A percentile compares a stretch with the other conserved stretches of the same genome.
Conservation (phyloP, 2,329 filamentous ascomycete species). For the Cercospora berteroae region DNA sequence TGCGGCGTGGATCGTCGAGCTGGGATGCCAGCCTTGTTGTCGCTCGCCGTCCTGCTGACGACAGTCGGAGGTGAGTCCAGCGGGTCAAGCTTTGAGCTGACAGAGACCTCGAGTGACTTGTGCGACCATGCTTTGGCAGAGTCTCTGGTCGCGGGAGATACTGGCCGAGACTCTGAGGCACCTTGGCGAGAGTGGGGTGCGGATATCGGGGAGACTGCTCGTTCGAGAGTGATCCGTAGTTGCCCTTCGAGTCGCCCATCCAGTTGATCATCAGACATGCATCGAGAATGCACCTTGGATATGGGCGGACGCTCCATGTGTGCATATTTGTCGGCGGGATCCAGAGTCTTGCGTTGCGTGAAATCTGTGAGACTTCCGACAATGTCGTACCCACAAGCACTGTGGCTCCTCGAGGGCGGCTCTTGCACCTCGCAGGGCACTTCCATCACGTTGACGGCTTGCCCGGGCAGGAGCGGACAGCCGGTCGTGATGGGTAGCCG, state of each 20-base stretch:
- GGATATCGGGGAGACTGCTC: constrained; percentile 17
- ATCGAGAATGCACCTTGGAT: constrained; percentile 33
- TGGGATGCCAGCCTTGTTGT: background rate
- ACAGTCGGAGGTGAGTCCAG: constrained; percentile 2
- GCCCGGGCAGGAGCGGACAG: constrained; percentile 85
- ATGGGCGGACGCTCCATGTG: constrained; percentile 32
- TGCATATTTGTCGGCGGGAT: constrained; percentile 32
- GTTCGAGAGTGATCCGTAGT: constrained; percentile 14
- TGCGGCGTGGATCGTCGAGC: background rate
- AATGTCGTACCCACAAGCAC: constrained; percentile 32
- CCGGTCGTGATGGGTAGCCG: constrained; percentile 69
- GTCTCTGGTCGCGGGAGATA: constrained; percentile 11
- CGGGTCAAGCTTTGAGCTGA: constrained; percentile 13
- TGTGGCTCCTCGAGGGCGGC: constrained; percentile 30
- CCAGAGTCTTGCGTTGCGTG: constrained; percentile 28
- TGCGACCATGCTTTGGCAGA: background rate
- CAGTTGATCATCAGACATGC: constrained; percentile 34
- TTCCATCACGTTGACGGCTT: constrained; percentile 78
- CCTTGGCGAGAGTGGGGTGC: constrained; percentile 9
- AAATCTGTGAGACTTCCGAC: constrained; percentile 25
- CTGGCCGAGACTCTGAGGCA: background rate
- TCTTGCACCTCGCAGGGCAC: constrained; percentile 64
- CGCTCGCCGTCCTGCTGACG: background rate
- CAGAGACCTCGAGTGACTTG: constrained; percentile 14
- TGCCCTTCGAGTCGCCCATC: constrained; percentile 28